phyloP scores from a whole-genome alignment of 164 flowering plant genomes.

The Tetracentron sinense region DNA sequence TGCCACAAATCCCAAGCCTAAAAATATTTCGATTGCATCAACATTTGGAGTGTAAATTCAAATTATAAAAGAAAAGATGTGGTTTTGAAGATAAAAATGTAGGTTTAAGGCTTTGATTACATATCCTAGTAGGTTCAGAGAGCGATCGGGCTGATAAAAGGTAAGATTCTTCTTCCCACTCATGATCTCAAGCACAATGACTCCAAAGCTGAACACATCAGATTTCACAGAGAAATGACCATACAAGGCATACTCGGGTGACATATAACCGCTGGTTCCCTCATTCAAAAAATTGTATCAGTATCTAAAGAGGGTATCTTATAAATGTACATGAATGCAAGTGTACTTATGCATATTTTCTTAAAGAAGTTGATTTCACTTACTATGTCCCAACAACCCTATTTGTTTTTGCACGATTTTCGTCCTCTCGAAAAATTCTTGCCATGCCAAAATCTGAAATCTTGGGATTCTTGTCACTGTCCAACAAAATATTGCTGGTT shows the following conservation, averaged over 20 bases:
- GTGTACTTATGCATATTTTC: background rate
- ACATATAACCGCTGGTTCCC: background rate
- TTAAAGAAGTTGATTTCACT: background rate
- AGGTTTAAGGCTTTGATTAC: background rate
- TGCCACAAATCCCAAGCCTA: background rate
- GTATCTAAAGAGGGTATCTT: too few species aligned
- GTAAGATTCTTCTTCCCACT: background rate
- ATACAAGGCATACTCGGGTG: background rate
- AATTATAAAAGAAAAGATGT: too few species aligned
- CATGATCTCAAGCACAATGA: background rate
- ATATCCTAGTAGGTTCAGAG: background rate
- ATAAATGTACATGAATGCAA: background rate
- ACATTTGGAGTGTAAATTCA: too few species aligned
- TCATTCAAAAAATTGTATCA: background rate
- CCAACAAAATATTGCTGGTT: too few species aligned
- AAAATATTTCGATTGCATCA: background rate
- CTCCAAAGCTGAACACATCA: constrained; percentile 1
- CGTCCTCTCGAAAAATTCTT: background rate
- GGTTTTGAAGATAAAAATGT: background rate
- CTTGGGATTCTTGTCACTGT: background rate
- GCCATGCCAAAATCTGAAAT: constrained; percentile 1
- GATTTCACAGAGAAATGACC: background rate
- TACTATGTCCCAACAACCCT: background rate
- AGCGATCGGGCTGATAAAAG: background rate
- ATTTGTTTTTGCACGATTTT: background rate